These are phyloP conservation scores for Umbelopsis sp. DNA, from an alignment of 192 early-diverging fungal genomes.

Conservation along the genomic window DNA sequence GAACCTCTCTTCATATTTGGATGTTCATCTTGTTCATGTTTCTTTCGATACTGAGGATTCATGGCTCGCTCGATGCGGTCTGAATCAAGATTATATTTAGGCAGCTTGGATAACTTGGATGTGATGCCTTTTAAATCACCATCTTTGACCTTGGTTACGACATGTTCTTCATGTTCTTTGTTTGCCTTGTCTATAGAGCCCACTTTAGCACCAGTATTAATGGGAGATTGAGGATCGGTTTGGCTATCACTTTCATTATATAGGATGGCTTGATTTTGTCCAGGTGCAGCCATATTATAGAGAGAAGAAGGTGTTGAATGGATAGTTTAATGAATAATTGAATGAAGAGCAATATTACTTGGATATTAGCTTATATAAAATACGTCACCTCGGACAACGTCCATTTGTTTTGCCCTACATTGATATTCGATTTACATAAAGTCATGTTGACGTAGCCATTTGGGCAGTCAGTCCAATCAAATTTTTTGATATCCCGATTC, in stretches of 20 bases:
- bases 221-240: background rate
- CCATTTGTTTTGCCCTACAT: no score
- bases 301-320: background rate
- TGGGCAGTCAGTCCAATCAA: no score
- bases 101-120: background rate
- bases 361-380: background rate
- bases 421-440: no score
- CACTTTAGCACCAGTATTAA: background rate
- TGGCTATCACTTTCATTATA: constrained; percentile 3
- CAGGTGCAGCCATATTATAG: background rate
- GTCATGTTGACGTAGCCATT: no score
- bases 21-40: background rate
- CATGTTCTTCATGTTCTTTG: background rate
- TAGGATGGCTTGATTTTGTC: constrained; percentile 1
- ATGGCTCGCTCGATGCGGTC: background rate
- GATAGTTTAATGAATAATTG: background rate
- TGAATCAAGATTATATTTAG: background rate
- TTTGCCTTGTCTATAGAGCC: background rate
- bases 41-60: background rate
- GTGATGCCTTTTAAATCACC: background rate
- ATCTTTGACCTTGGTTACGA: background rate
- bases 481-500: no score
- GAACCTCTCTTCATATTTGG: background rate
- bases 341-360: background rate
- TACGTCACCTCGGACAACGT: no score